Base-by-base conservation (phyloP, 805 yeast genomes). In the Kodamaea hsintzibuensis region DNA sequence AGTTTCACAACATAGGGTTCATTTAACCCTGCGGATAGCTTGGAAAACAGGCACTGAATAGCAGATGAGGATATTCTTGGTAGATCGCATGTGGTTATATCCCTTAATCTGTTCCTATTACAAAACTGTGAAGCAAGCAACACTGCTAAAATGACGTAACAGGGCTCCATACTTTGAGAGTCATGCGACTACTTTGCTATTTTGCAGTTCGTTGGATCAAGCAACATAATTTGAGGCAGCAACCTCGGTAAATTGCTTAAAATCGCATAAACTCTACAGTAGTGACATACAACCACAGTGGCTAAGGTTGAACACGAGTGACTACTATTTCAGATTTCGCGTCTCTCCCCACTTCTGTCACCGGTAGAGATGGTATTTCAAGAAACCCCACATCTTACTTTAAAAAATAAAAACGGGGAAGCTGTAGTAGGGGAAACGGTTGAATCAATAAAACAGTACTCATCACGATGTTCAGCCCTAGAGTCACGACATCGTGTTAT, bases 281-380 rank as follows among this genome's bases (percentile, higher is more conserved):
- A 14, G 44, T 40, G 44, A 40, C 19, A 17, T 40, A 17, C 44
- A 7, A 40, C 44, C 44, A 40, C 44, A 16, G 44, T 40, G 19
- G 17, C n/a, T 40, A 19, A 16, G 22, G 22, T 19, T 40, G 44
- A 9, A 40, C 25, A 16, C 44, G 44, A 40, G 44, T 40, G 44
- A 40, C 44, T 40, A 17, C 44, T 10, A 16, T 40, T 19, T 16
- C 44, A 40, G 19, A 40, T 12, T 17, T 40, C 44, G 44, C 19
- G 44, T 17, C 19, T 10, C 44, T 40, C 44, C 44, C 44, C 44
- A 40, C 44, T 40, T 40, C 44, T 40, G 44, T 19, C 44, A 40
- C 35, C 44, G 44, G 44, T 40, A 17, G 19, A 17, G 44, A 16
- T 12, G 44, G 19, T 40, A 40, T 40, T 40, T 40, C 25, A 40